These are phyloP conservation scores for Pulveroboletus frians DNA, from an alignment of 768 basidiomycete species.

Conservation along the genomic window DNA sequence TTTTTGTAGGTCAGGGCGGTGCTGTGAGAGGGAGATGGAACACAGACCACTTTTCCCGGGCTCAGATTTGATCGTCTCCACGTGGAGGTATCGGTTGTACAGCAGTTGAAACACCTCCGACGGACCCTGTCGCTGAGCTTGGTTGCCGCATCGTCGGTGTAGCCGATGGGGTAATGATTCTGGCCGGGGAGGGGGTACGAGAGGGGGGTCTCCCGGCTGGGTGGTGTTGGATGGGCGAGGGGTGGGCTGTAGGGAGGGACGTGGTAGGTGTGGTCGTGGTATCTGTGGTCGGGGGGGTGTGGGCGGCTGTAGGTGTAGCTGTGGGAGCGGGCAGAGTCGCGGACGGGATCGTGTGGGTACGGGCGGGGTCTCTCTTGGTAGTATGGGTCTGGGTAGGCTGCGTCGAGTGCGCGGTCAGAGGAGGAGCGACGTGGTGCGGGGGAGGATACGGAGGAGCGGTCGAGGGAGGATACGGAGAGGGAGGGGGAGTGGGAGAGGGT, in stretches of 20 bases:
- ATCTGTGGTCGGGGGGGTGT: conserved; percentile 27
- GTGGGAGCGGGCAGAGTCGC: conserved; percentile 33
- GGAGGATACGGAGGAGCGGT: conserved; percentile 56
- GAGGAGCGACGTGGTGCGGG: conserved; percentile 46
- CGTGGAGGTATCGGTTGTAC: conserved; percentile 79
- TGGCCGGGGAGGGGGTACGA: conserved; percentile 37
- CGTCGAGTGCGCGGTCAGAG: conserved; percentile 30
- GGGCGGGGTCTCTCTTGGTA: conserved; percentile 36
- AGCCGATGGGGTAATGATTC: conserved; percentile 35
- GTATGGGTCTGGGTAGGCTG: conserved; percentile 36
- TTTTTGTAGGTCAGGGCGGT: not conserved
- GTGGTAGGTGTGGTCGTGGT: conserved; percentile 33
- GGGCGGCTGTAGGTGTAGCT: conserved; percentile 28
- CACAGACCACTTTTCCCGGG: conserved; percentile 69
- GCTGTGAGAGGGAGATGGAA: not conserved
- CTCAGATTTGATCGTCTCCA: conserved; percentile 74
- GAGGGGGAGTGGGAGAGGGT: conserved; percentile 57
- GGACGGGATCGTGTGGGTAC: conserved; percentile 31
- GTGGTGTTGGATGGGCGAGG: conserved; percentile 14
- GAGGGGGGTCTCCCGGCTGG: conserved; percentile 26
- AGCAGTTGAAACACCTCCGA: conserved; percentile 78
- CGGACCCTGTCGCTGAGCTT: conserved; percentile 76
- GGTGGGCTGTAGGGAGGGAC: conserved; percentile 24
- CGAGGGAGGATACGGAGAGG: conserved; percentile 52
- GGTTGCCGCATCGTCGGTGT: conserved; percentile 77